Percentiles rank a stretch among this genome's conserved stretches.
phyloP scores from a whole-genome alignment of 805 yeast genomes.

The Wickerhamiella sergipiensis region DNA sequence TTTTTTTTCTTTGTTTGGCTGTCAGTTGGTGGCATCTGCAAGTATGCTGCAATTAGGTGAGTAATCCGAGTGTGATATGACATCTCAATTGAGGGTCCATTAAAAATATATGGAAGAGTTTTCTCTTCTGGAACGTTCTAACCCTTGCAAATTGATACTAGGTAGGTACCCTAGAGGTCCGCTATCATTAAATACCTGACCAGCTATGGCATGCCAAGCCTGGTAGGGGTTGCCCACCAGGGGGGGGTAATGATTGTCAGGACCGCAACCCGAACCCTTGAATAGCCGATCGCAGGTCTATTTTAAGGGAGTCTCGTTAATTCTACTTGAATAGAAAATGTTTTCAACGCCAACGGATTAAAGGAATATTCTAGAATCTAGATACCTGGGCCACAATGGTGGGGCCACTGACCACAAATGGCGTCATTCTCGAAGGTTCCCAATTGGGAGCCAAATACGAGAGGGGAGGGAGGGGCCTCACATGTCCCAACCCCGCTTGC shows the following conservation, averaged over 20 bases:
- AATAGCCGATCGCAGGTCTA: not conserved
- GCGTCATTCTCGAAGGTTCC: not conserved
- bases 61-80: not conserved
- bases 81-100: not conserved
- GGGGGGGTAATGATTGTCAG: not conserved
- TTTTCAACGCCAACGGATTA: not conserved
- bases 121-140: not conserved
- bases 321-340: too few relatives aligned
- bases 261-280: not conserved
- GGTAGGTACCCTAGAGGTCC: too few relatives aligned
- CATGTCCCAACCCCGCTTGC: not conserved
- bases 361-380: not conserved
- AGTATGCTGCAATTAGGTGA: not conserved
- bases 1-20: not conserved
- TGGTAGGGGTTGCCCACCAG: too few relatives aligned
- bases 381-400: too few relatives aligned
- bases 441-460: not conserved
- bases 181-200: too few relatives aligned
- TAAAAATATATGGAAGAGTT: not conserved
- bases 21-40: not conserved
- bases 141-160: too few relatives aligned
- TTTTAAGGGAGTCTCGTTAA: not conserved
- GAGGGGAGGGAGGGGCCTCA: too few relatives aligned
- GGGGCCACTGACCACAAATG: not conserved
- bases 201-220: too few relatives aligned